Conservation (phyloP, 129 eudicot species). For the Pittosporum tobira region DNA sequence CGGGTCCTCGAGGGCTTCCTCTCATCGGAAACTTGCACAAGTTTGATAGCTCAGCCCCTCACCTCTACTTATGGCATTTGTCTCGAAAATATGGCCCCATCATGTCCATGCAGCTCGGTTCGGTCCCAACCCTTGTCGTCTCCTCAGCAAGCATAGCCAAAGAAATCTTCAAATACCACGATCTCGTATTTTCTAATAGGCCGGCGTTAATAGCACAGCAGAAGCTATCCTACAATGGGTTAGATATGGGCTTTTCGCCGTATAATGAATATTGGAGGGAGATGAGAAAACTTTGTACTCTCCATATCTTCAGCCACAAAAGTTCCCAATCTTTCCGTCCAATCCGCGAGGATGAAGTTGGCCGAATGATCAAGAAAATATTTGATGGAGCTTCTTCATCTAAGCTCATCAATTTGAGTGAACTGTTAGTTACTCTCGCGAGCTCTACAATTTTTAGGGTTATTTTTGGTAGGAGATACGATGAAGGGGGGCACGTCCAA, state of each 20-base stretch:
- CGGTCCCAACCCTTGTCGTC: background rate
- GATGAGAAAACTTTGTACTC: no score
- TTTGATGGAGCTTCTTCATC: background rate
- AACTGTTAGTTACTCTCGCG: background rate
- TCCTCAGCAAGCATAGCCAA: no score
- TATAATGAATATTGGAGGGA: no score
- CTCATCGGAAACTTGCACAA: background rate
- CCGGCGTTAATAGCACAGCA: background rate
- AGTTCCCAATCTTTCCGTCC: no score
- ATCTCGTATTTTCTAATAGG: background rate
- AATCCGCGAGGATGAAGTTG: no score
- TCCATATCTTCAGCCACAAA: slow-evolving; percentile 9
- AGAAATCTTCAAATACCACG: slow-evolving; percentile 8
- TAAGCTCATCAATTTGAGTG: background rate
- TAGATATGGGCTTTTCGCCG: slow-evolving; percentile 4
- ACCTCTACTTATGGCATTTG: no score
- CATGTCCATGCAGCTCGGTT: slow-evolving; percentile 4
- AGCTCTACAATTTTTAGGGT: background rate
- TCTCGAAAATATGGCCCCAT: no score
- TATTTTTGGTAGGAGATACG: slow-evolving; percentile 1
- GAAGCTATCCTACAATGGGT: slow-evolving; percentile 15
- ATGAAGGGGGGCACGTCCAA: background rate
- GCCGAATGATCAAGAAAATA: background rate
- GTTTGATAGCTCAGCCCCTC: background rate
- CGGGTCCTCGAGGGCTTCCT: background rate